Evolutionary conservation across 2,329 filamentous ascomycete species (phyloP).

Genomic region (Graphilbum sp.): DNA sequence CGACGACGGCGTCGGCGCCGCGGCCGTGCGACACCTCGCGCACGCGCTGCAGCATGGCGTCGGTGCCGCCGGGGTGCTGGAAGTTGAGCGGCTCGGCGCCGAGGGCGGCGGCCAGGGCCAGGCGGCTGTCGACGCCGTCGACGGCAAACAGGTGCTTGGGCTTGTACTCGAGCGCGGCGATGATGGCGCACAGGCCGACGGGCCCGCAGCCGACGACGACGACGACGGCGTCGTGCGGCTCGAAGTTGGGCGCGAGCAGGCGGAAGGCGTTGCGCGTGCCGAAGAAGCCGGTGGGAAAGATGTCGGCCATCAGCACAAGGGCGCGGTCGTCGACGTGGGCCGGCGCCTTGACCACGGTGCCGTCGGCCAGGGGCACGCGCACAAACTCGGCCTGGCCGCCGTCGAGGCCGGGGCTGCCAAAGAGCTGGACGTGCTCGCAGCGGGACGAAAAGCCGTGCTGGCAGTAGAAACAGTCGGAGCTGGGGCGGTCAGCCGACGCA

Average conservation of each 20-base stretch:
- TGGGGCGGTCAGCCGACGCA: slow-evolving; percentile 12
- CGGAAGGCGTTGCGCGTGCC: slow-evolving; percentile 65
- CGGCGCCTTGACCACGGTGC: slow-evolving; percentile 61
- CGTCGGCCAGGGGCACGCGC: slow-evolving; percentile 65
- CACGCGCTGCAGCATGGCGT: slow-evolving; percentile 50
- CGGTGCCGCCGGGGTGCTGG: slow-evolving; percentile 34
- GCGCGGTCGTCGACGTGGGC: slow-evolving; percentile 54
- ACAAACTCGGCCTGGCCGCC: slow-evolving; percentile 74
- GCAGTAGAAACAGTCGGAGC: slow-evolving; percentile 72
- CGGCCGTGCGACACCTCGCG: slow-evolving; percentile 61
- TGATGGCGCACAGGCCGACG: slow-evolving; percentile 69
- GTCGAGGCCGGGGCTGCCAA: slow-evolving; percentile 53
- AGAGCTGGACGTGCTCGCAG: slow-evolving; percentile 53
- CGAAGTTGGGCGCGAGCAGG: slow-evolving; percentile 31
- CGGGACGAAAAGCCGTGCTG: slow-evolving; percentile 59
- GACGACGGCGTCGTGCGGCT: slow-evolving; percentile 50
- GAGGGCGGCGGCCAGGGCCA: slow-evolving; percentile 55
- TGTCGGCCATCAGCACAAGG: slow-evolving; percentile 80
- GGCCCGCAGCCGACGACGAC: slow-evolving; percentile 76
- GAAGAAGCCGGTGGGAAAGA: slow-evolving; percentile 79
- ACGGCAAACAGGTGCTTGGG: slow-evolving; percentile 65
- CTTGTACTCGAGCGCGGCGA: slow-evolving; percentile 58
- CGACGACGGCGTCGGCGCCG: slow-evolving; percentile 73
- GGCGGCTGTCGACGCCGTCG: slow-evolving; percentile 58
- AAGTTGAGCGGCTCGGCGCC: slow-evolving; percentile 80